Conservation (phyloP, 2,329 filamentous ascomycete species). For the Corniculantispora saksenae region DNA sequence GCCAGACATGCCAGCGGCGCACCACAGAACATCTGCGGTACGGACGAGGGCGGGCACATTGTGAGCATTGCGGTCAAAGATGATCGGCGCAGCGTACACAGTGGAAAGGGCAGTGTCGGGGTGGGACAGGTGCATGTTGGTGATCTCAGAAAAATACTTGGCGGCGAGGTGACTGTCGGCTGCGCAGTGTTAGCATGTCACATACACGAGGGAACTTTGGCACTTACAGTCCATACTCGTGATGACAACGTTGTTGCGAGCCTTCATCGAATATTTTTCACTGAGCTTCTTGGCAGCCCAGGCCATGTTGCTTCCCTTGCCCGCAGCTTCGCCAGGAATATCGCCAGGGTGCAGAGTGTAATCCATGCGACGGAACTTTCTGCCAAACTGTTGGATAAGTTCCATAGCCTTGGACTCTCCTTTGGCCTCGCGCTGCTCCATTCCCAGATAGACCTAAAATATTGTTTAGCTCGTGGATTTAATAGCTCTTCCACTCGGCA, state of each 20-base stretch:
- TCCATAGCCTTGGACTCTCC: slow-evolving; percentile 62
- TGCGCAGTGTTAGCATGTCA: slow-evolving; percentile 34
- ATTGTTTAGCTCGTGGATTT: too few species aligned
- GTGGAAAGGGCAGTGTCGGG: slow-evolving; percentile 63
- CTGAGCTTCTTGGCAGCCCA: slow-evolving; percentile 70
- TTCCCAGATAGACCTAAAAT: slow-evolving; percentile 66
- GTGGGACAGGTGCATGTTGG: slow-evolving; percentile 61
- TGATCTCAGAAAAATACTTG: slow-evolving; percentile 67
- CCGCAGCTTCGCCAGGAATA: slow-evolving; percentile 67
- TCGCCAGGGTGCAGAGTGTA: slow-evolving; percentile 67
- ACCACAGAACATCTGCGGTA: slow-evolving; percentile 72
- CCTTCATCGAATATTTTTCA: slow-evolving; percentile 55
- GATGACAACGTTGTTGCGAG: slow-evolving; percentile 63
- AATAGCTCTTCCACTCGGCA: too few species aligned
- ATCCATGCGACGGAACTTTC: slow-evolving; percentile 66
- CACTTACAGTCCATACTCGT: slow-evolving; percentile 71
- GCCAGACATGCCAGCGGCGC: slow-evolving; percentile 68
- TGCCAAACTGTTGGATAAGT: slow-evolving; percentile 63
- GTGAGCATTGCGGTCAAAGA: slow-evolving; percentile 74
- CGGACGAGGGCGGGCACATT: slow-evolving; percentile 67
- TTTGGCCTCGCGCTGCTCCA: slow-evolving; percentile 68
- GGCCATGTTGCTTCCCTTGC: slow-evolving; percentile 73
- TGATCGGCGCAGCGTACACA: slow-evolving; percentile 68
- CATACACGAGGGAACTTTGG: neutral
- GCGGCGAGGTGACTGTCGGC: slow-evolving; percentile 70